phyloP scores from a whole-genome alignment of 129 eudicot genomes.

The Solidago caesia region DNA sequence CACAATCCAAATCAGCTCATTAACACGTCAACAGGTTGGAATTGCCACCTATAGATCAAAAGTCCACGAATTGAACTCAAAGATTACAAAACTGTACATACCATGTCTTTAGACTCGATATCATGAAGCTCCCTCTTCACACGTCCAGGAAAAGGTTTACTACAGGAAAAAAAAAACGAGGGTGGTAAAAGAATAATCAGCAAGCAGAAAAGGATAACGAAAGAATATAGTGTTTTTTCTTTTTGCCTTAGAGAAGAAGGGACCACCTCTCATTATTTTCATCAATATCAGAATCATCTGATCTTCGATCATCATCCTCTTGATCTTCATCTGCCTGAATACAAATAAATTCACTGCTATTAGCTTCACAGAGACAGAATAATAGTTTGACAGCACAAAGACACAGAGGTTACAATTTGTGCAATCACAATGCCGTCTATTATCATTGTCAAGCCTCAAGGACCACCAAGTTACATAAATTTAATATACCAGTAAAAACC shows the following conservation, averaged over 20 bases:
- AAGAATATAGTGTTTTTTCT: background rate
- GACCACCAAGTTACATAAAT: background rate
- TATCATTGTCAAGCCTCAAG: background rate
- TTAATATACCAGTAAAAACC: background rate
- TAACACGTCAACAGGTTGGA: background rate
- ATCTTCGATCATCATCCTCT: slow-evolving; percentile 62
- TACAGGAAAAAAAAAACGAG: slow-evolving; percentile 13
- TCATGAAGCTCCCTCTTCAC: slow-evolving; percentile 71
- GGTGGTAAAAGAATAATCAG: background rate
- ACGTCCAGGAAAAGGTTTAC: slow-evolving; percentile 50
- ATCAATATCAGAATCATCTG: slow-evolving; percentile 67
- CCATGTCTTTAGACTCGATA: slow-evolving; percentile 53
- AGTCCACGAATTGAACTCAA: background rate
- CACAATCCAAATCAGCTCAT: background rate
- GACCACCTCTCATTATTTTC: slow-evolving; percentile 50
- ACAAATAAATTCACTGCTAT: slow-evolving; percentile 7
- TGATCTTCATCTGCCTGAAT: slow-evolving; percentile 82
- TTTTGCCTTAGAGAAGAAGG: background rate
- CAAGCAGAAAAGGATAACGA: background rate
- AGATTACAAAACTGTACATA: slow-evolving; percentile 33
- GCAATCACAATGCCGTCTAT: background rate
- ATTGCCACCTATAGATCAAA: background rate
- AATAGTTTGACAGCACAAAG: slow-evolving; percentile 3
- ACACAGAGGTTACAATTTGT: background rate
- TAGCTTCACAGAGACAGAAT: slow-evolving; percentile 4